Evolutionary conservation across 202 grass and related monocot species (phyloP).

Genomic region (Zoysia matrella): DNA sequence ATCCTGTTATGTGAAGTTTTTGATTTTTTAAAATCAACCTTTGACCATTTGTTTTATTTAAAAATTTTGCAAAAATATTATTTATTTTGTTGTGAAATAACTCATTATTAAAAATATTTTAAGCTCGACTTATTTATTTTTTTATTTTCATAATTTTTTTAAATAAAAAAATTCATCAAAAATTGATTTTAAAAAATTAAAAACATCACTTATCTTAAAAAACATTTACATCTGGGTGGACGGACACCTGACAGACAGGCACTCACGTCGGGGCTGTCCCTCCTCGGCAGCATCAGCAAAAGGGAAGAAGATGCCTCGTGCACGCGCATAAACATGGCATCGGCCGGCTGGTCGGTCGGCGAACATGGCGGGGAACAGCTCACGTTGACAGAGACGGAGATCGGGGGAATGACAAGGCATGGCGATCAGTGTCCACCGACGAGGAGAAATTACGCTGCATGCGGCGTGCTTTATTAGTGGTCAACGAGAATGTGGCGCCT

Average conservation of each 20-base stretch:
- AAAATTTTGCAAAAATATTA: no score
- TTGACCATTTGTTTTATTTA: no score
- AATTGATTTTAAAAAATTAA: no score
- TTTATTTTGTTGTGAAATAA: no score
- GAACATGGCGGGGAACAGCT: constrained; percentile 5
- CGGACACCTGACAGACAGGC: constrained; percentile 20
- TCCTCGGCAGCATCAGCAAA: neutral
- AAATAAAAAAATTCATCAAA: no score
- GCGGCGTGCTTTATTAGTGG: neutral
- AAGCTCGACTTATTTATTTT: no score
- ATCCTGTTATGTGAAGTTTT: no score
- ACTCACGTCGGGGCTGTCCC: neutral
- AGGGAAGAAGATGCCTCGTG: neutral
- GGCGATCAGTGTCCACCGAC: no score
- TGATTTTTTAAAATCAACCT: no score
- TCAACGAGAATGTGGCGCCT: constrained; percentile 8
- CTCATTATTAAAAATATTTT: no score
- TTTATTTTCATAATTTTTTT: no score
- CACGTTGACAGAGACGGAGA: neutral
- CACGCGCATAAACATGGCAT: neutral
- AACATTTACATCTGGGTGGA: neutral
- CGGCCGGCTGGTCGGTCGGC: neutral
- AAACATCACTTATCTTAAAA: no score
- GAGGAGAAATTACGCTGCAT: neutral
- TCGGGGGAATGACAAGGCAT: neutral